Conservation (phyloP, 306 rosid genomes). For the Acacia crassicarpa region DNA sequence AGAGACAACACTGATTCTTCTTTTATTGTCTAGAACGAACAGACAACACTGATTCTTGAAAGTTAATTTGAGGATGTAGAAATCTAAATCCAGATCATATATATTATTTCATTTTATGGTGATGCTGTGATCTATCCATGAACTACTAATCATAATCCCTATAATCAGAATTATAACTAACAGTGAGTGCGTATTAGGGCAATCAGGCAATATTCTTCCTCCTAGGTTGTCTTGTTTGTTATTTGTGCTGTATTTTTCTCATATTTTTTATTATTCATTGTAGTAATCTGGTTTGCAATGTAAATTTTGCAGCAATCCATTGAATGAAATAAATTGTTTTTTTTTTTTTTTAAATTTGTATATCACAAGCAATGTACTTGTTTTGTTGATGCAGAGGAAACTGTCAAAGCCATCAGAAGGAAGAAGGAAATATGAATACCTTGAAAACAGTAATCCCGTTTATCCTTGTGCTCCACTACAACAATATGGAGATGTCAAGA, state of each 20-base stretch:
- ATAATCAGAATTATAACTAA: slow-evolving; percentile 3
- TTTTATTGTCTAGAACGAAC: no score
- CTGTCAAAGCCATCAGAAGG: slow-evolving; percentile 40
- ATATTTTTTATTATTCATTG: not conserved
- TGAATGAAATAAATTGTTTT: slow-evolving; percentile 9
- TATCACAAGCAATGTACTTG: slow-evolving; percentile 9
- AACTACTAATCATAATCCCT: not conserved
- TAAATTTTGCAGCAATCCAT: slow-evolving; percentile 21
- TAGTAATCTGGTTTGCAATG: slow-evolving; percentile 17
- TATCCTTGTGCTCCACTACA: slow-evolving; percentile 31
- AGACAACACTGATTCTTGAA: slow-evolving; percentile 1
- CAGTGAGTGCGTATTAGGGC: not conserved
- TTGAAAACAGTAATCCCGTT: slow-evolving; percentile 43
- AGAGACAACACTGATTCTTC: not conserved
- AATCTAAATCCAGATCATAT: slow-evolving; percentile 2
- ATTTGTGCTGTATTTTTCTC: not conserved
- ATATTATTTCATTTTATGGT: slow-evolving; percentile 7
- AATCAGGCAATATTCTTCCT: slow-evolving; percentile 13
- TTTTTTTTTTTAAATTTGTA: not conserved
- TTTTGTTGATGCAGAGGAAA: slow-evolving; percentile 46
- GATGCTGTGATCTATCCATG: slow-evolving; percentile 15
- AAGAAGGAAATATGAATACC: slow-evolving; percentile 36
- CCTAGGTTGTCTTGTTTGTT: slow-evolving; percentile 11
- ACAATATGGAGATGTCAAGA: slow-evolving; percentile 38
- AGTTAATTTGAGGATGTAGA: slow-evolving; percentile 14